These are phyloP conservation scores for Lipomyces sp. DNA, from an alignment of 805 yeast genomes.

Conservation along the genomic window DNA sequence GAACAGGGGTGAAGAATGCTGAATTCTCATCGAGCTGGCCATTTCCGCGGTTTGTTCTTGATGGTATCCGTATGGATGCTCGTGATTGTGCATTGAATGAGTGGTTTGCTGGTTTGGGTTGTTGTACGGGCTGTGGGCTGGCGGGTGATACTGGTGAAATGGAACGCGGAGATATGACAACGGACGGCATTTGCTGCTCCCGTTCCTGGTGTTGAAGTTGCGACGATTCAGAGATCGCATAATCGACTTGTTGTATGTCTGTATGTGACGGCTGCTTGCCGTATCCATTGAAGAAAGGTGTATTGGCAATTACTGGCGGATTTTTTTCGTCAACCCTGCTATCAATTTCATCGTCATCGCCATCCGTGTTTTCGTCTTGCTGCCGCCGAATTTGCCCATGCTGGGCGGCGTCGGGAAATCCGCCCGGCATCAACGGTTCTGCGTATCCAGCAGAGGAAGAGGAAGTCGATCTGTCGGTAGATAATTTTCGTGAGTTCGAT, in stretches of 20 bases:
- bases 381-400: constrained; percentile 1
- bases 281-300: constrained; percentile 1
- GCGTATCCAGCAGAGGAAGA: constrained; percentile 9
- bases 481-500: constrained; percentile 8
- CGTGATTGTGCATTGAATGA: constrained; percentile 13
- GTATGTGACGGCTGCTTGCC: not conserved
- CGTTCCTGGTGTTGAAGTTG: constrained; percentile 1
- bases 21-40: constrained; percentile 9
- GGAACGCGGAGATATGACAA: not conserved
- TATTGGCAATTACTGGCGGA: not conserved
- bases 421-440: constrained; percentile 16
- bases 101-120: constrained; percentile 8
- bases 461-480: constrained; percentile 9
- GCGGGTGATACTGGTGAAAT: not conserved
- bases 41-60: constrained; percentile 6
- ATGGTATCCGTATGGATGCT: constrained; percentile 6
- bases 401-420: constrained; percentile 16
- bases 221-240: not conserved
- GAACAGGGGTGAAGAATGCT: constrained; percentile 47
- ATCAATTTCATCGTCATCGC: constrained; percentile 2
- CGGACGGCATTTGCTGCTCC: constrained; percentile 4
- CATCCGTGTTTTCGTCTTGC: not conserved
- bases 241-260: not conserved
- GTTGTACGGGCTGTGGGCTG: constrained; percentile 18
- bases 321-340: constrained; percentile 7